phyloP scores from a whole-genome alignment of 352 stramenopile genomes.

The Peronospora farinosa region DNA sequence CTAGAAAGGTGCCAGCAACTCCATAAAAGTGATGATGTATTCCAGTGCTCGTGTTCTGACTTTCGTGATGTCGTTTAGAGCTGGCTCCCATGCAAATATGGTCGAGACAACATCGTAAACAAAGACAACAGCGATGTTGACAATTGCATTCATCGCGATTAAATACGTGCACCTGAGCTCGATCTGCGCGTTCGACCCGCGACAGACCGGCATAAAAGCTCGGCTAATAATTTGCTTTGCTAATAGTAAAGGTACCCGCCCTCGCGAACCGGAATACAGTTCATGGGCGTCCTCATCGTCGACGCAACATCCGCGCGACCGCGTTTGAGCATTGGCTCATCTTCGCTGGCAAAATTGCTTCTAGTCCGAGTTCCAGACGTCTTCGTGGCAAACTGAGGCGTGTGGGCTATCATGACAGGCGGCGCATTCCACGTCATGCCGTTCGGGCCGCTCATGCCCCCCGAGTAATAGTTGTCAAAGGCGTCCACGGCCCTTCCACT shows the following conservation, averaged over 20 bases:
- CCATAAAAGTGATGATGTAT: no score
- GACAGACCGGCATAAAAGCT: conserved; percentile 5
- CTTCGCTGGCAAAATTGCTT: conserved; percentile 29
- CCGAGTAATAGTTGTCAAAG: conserved; percentile 14
- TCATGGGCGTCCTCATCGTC: conserved; percentile 21
- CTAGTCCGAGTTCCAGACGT: conserved; percentile 21
- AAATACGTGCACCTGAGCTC: no score
- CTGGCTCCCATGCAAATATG: no score
- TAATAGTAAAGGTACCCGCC: conserved; percentile 27
- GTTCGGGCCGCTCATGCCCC: conserved; percentile 9
- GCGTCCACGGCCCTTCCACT: conserved; percentile 8
- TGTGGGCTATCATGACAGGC: conserved; percentile 13
- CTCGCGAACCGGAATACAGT: conserved; percentile 17
- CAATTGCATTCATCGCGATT: no score
- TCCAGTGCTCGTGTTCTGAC: no score
- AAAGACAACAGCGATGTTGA: no score
- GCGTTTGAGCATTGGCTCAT: conserved; percentile 30
- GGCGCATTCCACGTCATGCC: conserved; percentile 21
- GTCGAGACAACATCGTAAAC: no score
- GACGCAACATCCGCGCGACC: conserved; percentile 20
- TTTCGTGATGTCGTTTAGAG: no score
- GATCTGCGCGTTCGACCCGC: conserved; percentile 24
- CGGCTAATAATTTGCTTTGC: neutral
- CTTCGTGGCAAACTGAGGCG: neutral
- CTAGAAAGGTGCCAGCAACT: no score